phyloP scores from a whole-genome alignment of 345 rosid species.

The Syzygium grande region DNA sequence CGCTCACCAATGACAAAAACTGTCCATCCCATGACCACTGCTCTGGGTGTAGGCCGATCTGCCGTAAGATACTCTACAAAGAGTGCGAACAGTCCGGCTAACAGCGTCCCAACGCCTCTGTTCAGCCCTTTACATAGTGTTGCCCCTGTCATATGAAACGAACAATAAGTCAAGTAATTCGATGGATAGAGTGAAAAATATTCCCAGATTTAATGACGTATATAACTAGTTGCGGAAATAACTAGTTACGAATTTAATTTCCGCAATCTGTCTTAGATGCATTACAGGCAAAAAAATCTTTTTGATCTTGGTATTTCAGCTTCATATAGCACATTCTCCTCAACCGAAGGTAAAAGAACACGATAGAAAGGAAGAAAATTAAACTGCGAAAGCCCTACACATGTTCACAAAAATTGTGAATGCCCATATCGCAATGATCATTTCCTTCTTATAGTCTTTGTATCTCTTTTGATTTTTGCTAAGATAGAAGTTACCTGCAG shows the following conservation, averaged over 20 bases:
- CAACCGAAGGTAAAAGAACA: background rate
- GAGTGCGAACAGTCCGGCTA: constrained; percentile 61
- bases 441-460: background rate
- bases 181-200: background rate
- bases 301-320: background rate
- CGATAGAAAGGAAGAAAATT: background rate
- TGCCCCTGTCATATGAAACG: constrained; percentile 33
- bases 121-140: constrained; percentile 71
- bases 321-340: background rate
- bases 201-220: background rate
- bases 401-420: background rate
- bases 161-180: background rate
- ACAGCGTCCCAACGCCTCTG: constrained; percentile 58
- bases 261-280: background rate
- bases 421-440: background rate
- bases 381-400: background rate
- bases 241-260: background rate
- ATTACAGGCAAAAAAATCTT: background rate
- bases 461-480: background rate
- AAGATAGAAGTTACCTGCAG: constrained; percentile 16
- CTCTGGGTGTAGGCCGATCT: constrained; percentile 40
- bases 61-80: constrained; percentile 49
- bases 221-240: background rate
- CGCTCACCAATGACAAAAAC: constrained; percentile 56
- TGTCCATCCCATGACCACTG: constrained; percentile 63